Evolutionary conservation across 345 rosid genomes (phyloP).

Genomic region (Mangifera indica): DNA sequence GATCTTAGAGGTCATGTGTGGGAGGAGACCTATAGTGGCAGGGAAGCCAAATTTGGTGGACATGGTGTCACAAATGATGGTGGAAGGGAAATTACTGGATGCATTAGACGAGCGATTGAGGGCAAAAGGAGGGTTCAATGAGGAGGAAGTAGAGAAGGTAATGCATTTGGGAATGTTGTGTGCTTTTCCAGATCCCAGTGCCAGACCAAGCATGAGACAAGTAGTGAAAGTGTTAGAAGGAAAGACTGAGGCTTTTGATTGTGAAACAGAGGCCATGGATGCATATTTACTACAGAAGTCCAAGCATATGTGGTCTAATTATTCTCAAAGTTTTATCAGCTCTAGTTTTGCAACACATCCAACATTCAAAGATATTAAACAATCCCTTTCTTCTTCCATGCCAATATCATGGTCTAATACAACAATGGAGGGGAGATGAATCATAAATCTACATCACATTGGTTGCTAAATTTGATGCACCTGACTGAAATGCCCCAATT

Average conservation of each 20-base stretch:
- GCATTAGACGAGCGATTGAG: constrained; percentile 44
- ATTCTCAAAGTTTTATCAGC: constrained; percentile 20
- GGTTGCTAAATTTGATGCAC: no score
- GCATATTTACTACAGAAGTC: constrained; percentile 42
- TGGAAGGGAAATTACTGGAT: constrained; percentile 35
- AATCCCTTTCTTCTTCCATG: no score
- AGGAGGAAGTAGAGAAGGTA: constrained; percentile 40
- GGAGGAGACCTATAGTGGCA: constrained; percentile 46
- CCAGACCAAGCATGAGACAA: constrained; percentile 69
- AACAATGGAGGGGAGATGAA: no score
- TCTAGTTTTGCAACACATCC: not conserved
- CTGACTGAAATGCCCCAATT: no score
- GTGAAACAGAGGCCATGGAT: constrained; percentile 48
- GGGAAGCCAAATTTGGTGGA: constrained; percentile 42
- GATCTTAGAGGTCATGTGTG: constrained; percentile 50
- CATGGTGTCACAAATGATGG: constrained; percentile 37
- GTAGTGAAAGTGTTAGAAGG: constrained; percentile 58
- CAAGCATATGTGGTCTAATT: constrained; percentile 29
- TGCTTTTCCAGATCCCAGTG: constrained; percentile 48
- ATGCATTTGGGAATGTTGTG: constrained; percentile 60
- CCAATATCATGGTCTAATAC: no score
- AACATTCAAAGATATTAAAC: no score
- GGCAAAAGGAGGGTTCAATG: constrained; percentile 29
- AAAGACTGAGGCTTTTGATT: constrained; percentile 36
- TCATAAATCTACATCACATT: no score